A percentile compares a stretch with the other conserved stretches of the same genome.
phyloP scores from a whole-genome alignment of 345 rosid species.

The Geranium rotundifolium region DNA sequence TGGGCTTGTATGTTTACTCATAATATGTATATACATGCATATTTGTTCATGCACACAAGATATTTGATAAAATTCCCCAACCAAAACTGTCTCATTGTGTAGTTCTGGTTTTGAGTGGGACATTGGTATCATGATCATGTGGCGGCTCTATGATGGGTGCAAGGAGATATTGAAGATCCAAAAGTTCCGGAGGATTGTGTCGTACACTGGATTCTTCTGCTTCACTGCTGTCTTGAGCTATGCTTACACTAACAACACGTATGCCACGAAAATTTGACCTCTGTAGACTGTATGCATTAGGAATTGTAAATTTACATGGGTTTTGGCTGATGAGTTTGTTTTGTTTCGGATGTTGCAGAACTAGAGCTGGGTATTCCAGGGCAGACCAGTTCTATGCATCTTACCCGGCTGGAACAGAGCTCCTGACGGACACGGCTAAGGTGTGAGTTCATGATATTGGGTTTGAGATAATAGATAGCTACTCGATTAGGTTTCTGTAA shows the following conservation, averaged over 20 bases:
- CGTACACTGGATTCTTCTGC: constrained; percentile 64
- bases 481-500: constrained; percentile 1
- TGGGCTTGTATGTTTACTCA: too few relatives aligned
- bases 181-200: constrained; percentile 61
- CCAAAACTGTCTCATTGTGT: neutral
- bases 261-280: constrained; percentile 10
- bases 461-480: neutral
- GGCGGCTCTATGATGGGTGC: constrained; percentile 23
- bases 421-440: constrained; percentile 69
- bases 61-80: too few relatives aligned
- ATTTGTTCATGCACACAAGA: too few relatives aligned
- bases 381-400: constrained; percentile 87
- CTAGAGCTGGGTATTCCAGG: constrained; percentile 80
- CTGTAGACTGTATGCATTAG: neutral
- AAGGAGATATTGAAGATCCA: constrained; percentile 63
- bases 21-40: too few relatives aligned
- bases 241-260: constrained; percentile 81
- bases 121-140: too few relatives aligned
- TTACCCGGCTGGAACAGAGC: constrained; percentile 90
- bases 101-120: neutral
- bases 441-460: constrained; percentile 18
- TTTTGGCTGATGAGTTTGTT: neutral
- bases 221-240: constrained; percentile 47
- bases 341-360: constrained; percentile 31
- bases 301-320: neutral